Evolutionary conservation across 768 basidiomycete species (phyloP).

Genomic region (Suillus ampliporus): DNA sequence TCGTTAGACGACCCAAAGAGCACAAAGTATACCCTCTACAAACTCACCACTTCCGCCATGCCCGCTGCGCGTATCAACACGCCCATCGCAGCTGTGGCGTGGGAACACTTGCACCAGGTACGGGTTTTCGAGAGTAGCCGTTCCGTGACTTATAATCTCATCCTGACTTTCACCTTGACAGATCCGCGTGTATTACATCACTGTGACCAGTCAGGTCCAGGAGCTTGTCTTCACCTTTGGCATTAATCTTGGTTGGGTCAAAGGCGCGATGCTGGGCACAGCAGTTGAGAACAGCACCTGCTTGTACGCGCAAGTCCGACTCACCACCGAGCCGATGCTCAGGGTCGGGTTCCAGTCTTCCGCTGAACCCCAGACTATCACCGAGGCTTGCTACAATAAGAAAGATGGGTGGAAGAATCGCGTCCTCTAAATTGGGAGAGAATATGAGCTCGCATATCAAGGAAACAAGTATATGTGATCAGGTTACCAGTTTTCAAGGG

Average conservation of each 20-base stretch:
- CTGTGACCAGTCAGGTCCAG: neutral
- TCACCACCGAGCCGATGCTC: no score
- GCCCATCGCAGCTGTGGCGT: no score
- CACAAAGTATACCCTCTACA: no score
- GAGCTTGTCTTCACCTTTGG: no score
- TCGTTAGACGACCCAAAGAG: neutral
- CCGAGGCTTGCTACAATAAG: neutral
- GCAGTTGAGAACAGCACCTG: constrained; percentile 4
- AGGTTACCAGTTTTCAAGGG: no score
- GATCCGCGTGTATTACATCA: neutral
- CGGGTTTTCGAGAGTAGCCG: no score
- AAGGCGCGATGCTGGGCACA: neutral
- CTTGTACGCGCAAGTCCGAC: neutral
- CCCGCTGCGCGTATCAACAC: no score
- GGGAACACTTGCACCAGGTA: no score
- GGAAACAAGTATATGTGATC: neutral
- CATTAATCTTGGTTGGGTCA: no score
- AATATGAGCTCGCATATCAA: neutral
- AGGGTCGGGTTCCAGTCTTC: neutral
- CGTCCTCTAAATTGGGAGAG: neutral
- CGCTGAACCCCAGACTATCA: neutral
- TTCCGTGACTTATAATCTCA: no score
- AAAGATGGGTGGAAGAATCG: neutral
- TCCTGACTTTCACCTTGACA: no score
- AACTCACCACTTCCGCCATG: no score